These are phyloP conservation scores for Phanerochaete carnosa DNA, from an alignment of 768 basidiomycete species.

Conservation along the genomic window DNA sequence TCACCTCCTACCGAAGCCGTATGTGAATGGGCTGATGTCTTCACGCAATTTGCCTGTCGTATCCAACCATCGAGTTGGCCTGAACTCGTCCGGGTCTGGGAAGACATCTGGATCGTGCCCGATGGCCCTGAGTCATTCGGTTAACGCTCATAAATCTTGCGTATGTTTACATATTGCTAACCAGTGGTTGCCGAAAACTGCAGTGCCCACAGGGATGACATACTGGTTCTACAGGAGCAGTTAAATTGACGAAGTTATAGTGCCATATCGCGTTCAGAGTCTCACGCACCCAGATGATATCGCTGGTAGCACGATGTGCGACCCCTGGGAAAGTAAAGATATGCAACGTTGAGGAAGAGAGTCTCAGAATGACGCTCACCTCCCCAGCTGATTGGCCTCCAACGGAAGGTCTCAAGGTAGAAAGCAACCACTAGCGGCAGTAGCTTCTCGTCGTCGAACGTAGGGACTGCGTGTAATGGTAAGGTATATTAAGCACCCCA, in stretches of 20 bases:
- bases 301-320: constrained; percentile 63
- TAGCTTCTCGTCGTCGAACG: constrained; percentile 34
- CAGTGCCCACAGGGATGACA: constrained; percentile 38
- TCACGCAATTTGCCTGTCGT: constrained; percentile 26
- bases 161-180: constrained; percentile 13
- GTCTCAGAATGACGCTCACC: background rate
- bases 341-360: too few relatives aligned
- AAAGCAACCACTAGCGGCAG: constrained; percentile 39
- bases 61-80: constrained; percentile 31
- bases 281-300: constrained; percentile 53
- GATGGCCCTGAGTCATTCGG: constrained; percentile 23
- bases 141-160: background rate
- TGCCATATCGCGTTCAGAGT: background rate
- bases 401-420: constrained; percentile 38
- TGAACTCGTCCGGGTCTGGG: constrained; percentile 30
- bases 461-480: constrained; percentile 30
- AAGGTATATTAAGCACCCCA: background rate
- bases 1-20: constrained; percentile 35
- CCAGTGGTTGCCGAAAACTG: constrained; percentile 37
- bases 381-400: constrained; percentile 25
- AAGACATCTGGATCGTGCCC: constrained; percentile 28
- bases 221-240: constrained; percentile 28
- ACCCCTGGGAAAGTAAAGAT: constrained; percentile 26
- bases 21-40: constrained; percentile 29
- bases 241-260: background rate